Percentiles rank a stretch among this genome's conserved stretches.
These are phyloP conservation scores for Kuraishia ogatae DNA, from an alignment of 805 yeast species.

Conservation along the genomic window DNA sequence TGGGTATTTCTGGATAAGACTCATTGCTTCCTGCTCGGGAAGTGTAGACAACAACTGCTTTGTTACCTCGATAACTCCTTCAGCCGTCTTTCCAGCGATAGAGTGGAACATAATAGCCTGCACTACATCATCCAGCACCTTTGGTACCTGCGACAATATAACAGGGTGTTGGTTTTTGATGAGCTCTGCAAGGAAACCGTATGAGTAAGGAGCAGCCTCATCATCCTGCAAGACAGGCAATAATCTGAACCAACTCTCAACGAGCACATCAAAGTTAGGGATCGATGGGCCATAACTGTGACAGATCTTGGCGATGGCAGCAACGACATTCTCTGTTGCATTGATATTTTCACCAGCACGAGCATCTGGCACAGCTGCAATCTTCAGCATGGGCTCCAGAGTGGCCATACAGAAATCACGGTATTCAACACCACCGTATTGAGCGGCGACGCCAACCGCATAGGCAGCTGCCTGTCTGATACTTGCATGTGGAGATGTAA, in stretches of 20 bases:
- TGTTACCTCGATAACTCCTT: conserved; percentile 49
- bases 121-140: conserved; percentile 58
- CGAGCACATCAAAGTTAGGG: conserved; percentile 53
- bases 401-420: conserved; percentile 57
- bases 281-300: conserved; percentile 50
- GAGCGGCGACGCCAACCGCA: conserved; percentile 81
- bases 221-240: conserved; percentile 80
- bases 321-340: conserved; percentile 81
- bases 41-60: conserved; percentile 55
- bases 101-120: conserved; percentile 67
- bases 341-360: conserved; percentile 74
- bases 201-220: conserved; percentile 82
- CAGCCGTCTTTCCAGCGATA: conserved; percentile 65
- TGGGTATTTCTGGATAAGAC: conserved; percentile 53
- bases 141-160: conserved; percentile 42
- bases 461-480: conserved; percentile 85
- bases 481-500: conserved; percentile 57
- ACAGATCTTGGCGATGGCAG: conserved; percentile 78
- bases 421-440: conserved; percentile 60
- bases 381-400: conserved; percentile 66
- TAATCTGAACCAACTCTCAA: conserved; percentile 70
- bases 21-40: conserved; percentile 64
- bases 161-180: conserved; percentile 59
- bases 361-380: conserved; percentile 71
- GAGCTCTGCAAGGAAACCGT: conserved; percentile 64